Evolutionary conservation across 2,329 filamentous ascomycete species (phyloP).

Genomic region (Talaromyces sp.): DNA sequence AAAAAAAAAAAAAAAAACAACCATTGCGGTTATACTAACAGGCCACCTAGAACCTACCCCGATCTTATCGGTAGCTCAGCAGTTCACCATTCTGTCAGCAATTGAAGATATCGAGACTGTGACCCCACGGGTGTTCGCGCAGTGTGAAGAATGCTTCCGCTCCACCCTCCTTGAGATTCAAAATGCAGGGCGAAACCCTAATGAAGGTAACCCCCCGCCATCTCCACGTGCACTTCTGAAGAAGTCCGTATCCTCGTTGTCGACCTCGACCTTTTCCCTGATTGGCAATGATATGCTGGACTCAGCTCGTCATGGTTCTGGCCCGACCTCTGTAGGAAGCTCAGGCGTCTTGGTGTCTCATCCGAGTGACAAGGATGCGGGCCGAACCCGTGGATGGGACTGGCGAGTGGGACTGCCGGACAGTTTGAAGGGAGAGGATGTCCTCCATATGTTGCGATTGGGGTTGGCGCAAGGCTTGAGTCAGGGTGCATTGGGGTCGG

Average conservation of each 20-base stretch:
- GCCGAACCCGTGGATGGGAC: slow-evolving; percentile 67
- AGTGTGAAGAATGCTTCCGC: slow-evolving; percentile 77
- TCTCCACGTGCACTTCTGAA: slow-evolving; percentile 69
- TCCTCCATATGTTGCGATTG: slow-evolving; percentile 72
- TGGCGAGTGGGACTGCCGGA: slow-evolving; percentile 65
- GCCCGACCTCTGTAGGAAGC: slow-evolving; percentile 53
- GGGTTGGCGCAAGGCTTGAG: slow-evolving; percentile 73
- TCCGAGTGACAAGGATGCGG: slow-evolving; percentile 26
- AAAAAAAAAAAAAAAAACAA: too few relatives aligned
- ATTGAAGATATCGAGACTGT: slow-evolving; percentile 81
- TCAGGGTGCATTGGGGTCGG: slow-evolving; percentile 36
- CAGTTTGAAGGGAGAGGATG: slow-evolving; percentile 64
- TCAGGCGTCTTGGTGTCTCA: slow-evolving; percentile 53
- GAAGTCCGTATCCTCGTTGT: slow-evolving; percentile 60
- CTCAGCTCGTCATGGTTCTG: slow-evolving; percentile 40
- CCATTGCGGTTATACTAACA: slow-evolving; percentile 19
- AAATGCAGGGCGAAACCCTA: slow-evolving; percentile 49
- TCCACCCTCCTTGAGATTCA: slow-evolving; percentile 73
- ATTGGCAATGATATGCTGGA: slow-evolving; percentile 74
- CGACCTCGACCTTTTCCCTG: slow-evolving; percentile 66
- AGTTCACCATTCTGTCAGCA: slow-evolving; percentile 74
- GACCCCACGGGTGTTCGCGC: slow-evolving; percentile 68
- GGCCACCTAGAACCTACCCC: slow-evolving; percentile 52
- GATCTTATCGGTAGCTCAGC: slow-evolving; percentile 70
- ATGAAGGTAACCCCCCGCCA: slow-evolving; percentile 35